A percentile compares a stretch with the other conserved stretches of the same genome.
Evolutionary conservation across 1,284 basidiomycete species (phyloP).

Genomic region (Malassezia psittaci): DNA sequence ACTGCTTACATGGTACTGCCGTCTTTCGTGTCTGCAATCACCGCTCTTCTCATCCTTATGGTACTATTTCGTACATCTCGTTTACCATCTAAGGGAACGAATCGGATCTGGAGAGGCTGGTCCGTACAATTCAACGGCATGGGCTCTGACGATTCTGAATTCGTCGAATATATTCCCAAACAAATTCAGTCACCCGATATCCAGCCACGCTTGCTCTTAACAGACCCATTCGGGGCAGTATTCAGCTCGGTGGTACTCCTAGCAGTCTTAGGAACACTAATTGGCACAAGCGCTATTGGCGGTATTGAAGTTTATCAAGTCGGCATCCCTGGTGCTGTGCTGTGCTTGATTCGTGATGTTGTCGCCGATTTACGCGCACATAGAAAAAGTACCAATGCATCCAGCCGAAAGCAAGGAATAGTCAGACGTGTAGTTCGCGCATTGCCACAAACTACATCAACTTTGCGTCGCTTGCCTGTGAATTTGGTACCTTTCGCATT

Average conservation of each 20-base stretch:
- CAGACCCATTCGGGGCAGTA: constrained; percentile 53
- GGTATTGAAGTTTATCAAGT: constrained; percentile 58
- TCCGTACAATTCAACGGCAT: not conserved
- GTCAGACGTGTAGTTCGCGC: constrained; percentile 5
- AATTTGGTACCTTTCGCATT: constrained; percentile 83
- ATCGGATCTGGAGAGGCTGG: too few species aligned
- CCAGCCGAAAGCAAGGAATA: constrained; percentile 5
- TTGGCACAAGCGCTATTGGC: constrained; percentile 55
- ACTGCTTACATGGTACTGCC: constrained; percentile 44
- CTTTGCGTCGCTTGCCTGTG: constrained; percentile 64
- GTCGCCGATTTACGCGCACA: not conserved
- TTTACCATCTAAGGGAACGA: not conserved
- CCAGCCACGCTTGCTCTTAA: constrained; percentile 51
- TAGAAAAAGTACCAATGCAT: not conserved
- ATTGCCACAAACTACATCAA: constrained; percentile 68
- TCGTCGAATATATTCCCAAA: constrained; percentile 48
- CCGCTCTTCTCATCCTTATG: constrained; percentile 24
- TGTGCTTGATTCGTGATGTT: constrained; percentile 61
- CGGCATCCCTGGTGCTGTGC: constrained; percentile 70
- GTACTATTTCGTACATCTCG: constrained; percentile 24
- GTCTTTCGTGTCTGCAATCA: constrained; percentile 27
- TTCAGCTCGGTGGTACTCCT: constrained; percentile 53
- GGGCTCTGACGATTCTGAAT: constrained; percentile 4
- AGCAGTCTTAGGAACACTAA: constrained; percentile 55
- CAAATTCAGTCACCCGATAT: constrained; percentile 51